Conservation (phyloP, 106 monocot species). For the Phalaenopsis aphrodite region DNA sequence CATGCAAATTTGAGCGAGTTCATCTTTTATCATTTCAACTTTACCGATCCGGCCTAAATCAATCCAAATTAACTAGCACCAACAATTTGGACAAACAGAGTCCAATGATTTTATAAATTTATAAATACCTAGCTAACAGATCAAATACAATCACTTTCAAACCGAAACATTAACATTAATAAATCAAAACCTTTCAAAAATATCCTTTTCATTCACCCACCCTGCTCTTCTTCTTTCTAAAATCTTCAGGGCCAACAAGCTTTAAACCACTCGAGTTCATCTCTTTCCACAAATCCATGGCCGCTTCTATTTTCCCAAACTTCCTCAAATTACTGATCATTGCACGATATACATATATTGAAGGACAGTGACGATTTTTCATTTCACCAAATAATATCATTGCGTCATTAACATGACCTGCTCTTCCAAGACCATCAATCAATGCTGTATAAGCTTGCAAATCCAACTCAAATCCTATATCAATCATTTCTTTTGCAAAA, state of each 20-base stretch:
- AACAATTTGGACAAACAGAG: too few species aligned
- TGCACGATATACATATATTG: slow-evolving; percentile 61
- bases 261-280: slow-evolving; percentile 53
- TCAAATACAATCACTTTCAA: too few species aligned
- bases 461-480: slow-evolving; percentile 48
- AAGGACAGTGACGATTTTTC: slow-evolving; percentile 43
- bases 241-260: slow-evolving; percentile 57
- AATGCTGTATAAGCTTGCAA: slow-evolving; percentile 63
- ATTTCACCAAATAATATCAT: slow-evolving; percentile 45
- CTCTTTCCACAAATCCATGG: slow-evolving; percentile 38
- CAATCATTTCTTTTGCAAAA: slow-evolving; percentile 51
- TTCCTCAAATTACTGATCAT: slow-evolving; percentile 52
- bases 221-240: slow-evolving; percentile 24
- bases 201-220: too few species aligned
- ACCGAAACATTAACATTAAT: too few species aligned
- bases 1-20: too few species aligned
- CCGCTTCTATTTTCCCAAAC: slow-evolving; percentile 39
- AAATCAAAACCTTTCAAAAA: too few species aligned
- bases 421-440: slow-evolving; percentile 57
- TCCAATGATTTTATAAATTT: too few species aligned
- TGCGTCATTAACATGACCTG: slow-evolving; percentile 57
- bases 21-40: too few species aligned
- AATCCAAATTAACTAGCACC: too few species aligned
- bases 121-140: too few species aligned
- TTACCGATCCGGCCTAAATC: too few species aligned